Conservation (phyloP, 345 rosid genomes). For the Nephelium lappaceum region DNA sequence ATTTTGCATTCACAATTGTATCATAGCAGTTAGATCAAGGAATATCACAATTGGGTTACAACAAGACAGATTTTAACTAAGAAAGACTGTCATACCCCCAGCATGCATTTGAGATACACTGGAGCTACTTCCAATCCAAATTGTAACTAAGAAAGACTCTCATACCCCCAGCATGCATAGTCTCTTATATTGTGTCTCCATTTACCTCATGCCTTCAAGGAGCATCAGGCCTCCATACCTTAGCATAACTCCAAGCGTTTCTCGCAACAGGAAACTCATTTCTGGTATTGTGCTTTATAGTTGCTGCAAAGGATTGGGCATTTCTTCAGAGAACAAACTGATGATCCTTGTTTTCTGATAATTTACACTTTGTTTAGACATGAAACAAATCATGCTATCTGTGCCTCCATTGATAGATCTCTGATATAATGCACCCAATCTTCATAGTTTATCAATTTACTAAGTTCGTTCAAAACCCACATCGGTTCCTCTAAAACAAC, state of each 20-base stretch:
- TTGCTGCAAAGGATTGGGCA: not conserved
- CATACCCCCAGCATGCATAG: not conserved
- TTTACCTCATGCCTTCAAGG: not conserved
- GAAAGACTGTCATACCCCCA: not conserved
- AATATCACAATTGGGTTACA: not conserved
- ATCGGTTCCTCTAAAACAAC: constrained; percentile 35
- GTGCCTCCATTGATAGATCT: constrained; percentile 12
- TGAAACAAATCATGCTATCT: constrained; percentile 1
- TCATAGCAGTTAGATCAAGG: not conserved
- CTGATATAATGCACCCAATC: not conserved
- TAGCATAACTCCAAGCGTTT: not conserved
- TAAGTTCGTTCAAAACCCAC: constrained; percentile 36
- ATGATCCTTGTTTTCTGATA: not conserved
- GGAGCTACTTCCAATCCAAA: not conserved
- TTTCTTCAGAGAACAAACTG: not conserved
- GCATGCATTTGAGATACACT: not conserved
- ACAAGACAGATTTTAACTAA: not conserved
- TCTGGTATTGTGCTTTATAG: not conserved
- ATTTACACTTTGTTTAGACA: not conserved
- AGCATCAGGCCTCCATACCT: not conserved
- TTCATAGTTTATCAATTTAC: constrained; percentile 33
- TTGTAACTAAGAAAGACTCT: not conserved
- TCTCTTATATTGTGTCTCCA: not conserved
- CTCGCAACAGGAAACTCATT: not conserved
- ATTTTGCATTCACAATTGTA: constrained; percentile 2